These are phyloP conservation scores for Trichomonas vaginalis DNA, from an alignment of 208 protist genomes.

Conservation along the genomic window DNA sequence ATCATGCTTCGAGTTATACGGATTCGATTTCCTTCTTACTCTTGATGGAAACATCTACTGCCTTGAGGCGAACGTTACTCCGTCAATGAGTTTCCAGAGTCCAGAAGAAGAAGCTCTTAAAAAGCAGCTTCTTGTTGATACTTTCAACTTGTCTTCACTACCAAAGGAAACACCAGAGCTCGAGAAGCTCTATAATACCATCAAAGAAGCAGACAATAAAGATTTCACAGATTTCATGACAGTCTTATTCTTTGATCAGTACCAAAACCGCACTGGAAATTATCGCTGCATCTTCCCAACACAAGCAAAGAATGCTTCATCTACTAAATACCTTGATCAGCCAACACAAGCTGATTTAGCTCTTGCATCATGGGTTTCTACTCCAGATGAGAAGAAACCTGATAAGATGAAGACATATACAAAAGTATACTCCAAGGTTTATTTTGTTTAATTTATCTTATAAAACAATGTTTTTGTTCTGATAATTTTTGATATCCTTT, in stretches of 20 bases:
- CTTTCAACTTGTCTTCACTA: not conserved
- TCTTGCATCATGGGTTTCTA: not conserved
- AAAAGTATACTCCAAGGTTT: not conserved
- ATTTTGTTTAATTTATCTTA: not conserved
- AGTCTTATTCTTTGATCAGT: not conserved
- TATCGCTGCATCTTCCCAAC: not conserved
- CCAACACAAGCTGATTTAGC: not conserved
- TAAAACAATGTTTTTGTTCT: no score
- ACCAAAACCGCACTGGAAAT: not conserved
- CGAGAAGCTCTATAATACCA: not conserved
- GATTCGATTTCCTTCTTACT: constrained; percentile 79
- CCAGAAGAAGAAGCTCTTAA: not conserved
- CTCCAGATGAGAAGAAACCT: not conserved
- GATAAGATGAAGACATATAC: not conserved
- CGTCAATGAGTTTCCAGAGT: not conserved
- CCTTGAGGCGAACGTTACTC: constrained; percentile 70
- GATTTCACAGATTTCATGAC: not conserved
- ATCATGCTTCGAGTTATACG: constrained; percentile 74
- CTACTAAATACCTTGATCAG: not conserved
- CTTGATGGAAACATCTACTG: constrained; percentile 67
- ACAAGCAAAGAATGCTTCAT: not conserved
- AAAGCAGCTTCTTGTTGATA: not conserved
- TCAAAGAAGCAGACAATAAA: not conserved
- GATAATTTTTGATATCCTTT: no score
- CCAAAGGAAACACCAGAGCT: not conserved